Evolutionary conservation across 306 rosid genomes (phyloP).

Genomic region (Glycyrrhiza uralensis): DNA sequence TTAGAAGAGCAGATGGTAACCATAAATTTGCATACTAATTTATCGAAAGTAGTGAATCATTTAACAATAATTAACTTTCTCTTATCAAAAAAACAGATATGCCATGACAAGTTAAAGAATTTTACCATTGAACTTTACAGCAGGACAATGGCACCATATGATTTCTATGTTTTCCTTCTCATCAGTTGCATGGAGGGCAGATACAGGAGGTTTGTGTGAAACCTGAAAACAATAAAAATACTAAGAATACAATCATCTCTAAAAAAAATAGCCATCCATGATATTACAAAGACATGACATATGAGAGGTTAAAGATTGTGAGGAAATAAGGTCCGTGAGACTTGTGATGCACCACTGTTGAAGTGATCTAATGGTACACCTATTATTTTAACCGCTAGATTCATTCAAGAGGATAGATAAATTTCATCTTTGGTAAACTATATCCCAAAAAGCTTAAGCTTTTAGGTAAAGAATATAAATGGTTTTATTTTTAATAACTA

Average conservation of each 20-base stretch:
- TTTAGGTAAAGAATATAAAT: no score
- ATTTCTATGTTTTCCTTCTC: constrained; percentile 65
- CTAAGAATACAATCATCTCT: background rate
- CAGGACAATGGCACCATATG: constrained; percentile 70
- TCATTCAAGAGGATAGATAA: no score
- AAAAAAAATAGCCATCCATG: background rate
- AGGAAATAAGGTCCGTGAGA: no score
- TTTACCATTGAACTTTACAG: constrained; percentile 68
- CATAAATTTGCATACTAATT: background rate
- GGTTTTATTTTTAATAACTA: no score
- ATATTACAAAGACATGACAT: background rate
- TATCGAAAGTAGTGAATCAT: background rate
- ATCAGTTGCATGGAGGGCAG: constrained; percentile 84
- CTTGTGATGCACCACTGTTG: no score
- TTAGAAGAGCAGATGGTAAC: background rate
- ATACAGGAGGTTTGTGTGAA: constrained; percentile 88
- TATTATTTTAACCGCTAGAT: no score
- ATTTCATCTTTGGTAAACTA: no score
- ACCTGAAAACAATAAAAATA: constrained; percentile 34
- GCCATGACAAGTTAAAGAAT: background rate
- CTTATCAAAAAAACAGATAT: background rate
- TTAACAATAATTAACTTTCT: background rate
- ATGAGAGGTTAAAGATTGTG: background rate
- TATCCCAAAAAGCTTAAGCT: no score
- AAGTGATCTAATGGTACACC: no score